These are phyloP conservation scores for Globisporangium paroecandrum DNA, from an alignment of 352 stramenopile genomes.

Conservation along the genomic window DNA sequence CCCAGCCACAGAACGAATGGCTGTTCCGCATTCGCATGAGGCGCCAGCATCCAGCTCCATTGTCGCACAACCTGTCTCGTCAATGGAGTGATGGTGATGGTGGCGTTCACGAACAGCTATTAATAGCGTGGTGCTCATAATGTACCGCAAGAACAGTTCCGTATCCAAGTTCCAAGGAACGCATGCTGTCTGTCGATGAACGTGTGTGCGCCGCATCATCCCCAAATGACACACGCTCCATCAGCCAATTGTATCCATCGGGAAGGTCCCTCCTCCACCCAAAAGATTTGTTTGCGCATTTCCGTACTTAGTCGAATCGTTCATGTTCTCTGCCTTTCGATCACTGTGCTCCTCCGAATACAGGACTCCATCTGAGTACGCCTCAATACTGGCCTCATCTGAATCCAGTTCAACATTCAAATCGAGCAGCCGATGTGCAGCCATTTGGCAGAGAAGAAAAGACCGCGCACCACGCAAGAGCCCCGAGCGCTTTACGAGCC, in stretches of 20 bases:
- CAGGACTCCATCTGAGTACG: background rate
- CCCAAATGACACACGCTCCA: background rate
- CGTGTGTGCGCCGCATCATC: background rate
- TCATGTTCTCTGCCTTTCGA: background rate
- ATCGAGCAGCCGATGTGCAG: background rate
- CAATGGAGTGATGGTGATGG: background rate
- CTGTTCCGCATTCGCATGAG: background rate
- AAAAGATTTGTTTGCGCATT: conserved; percentile 8
- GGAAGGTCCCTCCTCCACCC: background rate
- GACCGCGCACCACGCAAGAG: background rate
- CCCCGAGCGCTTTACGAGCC: background rate
- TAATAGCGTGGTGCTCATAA: background rate
- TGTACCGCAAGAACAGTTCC: background rate
- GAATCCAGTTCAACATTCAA: background rate
- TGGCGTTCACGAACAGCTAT: background rate
- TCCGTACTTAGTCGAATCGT: background rate
- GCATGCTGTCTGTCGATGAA: background rate
- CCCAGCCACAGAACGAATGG: background rate
- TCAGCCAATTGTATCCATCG: conserved; percentile 9
- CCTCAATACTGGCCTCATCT: background rate
- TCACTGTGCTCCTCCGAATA: background rate
- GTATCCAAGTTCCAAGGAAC: background rate
- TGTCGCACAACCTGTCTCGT: background rate
- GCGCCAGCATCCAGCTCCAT: background rate
- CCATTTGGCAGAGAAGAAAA: conserved; percentile 4